phyloP scores from a whole-genome alignment of 192 early-diverging fungal species.

The Entomortierella lignicola region DNA sequence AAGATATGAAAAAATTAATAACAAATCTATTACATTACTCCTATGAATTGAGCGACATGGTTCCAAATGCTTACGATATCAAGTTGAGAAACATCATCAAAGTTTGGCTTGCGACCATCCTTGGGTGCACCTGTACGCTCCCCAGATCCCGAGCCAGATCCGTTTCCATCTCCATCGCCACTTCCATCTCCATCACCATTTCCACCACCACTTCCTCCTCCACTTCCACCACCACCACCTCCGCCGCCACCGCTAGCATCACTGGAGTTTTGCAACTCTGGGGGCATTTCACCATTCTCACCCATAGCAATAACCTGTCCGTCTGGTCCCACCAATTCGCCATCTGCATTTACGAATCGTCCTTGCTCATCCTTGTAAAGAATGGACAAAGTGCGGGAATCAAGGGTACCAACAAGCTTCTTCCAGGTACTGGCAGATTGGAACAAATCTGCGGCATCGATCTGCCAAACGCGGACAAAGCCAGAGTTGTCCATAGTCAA shows the following conservation, averaged over 20 bases:
- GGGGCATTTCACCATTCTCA: slow-evolving; percentile 31
- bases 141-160: slow-evolving; percentile 60
- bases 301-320: slow-evolving; percentile 11
- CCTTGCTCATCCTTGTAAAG: slow-evolving; percentile 66
- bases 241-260: slow-evolving; percentile 33
- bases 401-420: slow-evolving; percentile 67
- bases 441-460: slow-evolving; percentile 63
- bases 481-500: slow-evolving; percentile 71
- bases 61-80: slow-evolving; percentile 55
- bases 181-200: slow-evolving; percentile 55
- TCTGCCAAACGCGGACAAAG: slow-evolving; percentile 68
- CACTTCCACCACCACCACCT: slow-evolving; percentile 46
- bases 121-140: slow-evolving; percentile 52
- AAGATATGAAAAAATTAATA: background rate
- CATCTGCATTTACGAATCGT: slow-evolving; percentile 32
- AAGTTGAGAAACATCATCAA: slow-evolving; percentile 66
- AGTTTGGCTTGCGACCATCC: slow-evolving; percentile 65
- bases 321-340: slow-evolving; percentile 22
- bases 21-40: too few species aligned
- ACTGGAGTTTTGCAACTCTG: slow-evolving; percentile 26
- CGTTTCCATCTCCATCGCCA: slow-evolving; percentile 58
- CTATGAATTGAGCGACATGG: background rate
- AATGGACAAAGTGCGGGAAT: slow-evolving; percentile 63
- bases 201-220: slow-evolving; percentile 52
- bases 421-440: slow-evolving; percentile 68